Evolutionary conservation across 495 filamentous ascomycete species (phyloP).

Genomic region (Bathelium albidoporum): DNA sequence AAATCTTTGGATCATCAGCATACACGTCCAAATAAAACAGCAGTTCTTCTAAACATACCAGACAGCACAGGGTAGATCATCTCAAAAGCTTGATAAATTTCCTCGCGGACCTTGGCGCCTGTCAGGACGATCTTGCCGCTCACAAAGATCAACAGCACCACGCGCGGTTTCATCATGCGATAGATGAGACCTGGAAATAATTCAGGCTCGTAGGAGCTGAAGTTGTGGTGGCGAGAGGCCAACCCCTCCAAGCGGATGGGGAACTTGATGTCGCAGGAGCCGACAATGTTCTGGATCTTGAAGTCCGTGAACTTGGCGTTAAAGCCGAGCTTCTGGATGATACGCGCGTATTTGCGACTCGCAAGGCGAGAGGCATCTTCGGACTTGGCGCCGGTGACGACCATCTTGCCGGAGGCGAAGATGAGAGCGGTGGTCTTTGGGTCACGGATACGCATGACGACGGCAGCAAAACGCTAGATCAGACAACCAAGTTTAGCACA

Average conservation of each 20-base stretch:
- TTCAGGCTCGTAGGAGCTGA: slow-evolving; percentile 98
- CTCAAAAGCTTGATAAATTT: slow-evolving; percentile 98
- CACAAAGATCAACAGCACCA: slow-evolving; percentile 97
- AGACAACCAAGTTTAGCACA: slow-evolving; percentile 34
- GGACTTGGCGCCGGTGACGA: slow-evolving; percentile 96
- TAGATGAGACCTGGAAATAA: slow-evolving; percentile 99
- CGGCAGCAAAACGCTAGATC: slow-evolving; percentile 91
- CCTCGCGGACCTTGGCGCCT: slow-evolving; percentile 94
- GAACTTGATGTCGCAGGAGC: slow-evolving; percentile 98
- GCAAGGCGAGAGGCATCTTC: slow-evolving; percentile 97
- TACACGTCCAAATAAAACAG: neutral
- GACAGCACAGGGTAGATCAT: slow-evolving; percentile 97
- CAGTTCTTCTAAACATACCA: slow-evolving; percentile 43
- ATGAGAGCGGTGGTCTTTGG: slow-evolving; percentile 97
- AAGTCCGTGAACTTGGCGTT: slow-evolving; percentile 99
- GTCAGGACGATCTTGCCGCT: slow-evolving; percentile 98
- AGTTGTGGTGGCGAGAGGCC: slow-evolving; percentile 94
- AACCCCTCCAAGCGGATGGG: slow-evolving; percentile 94
- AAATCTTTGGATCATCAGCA: slow-evolving; percentile 23
- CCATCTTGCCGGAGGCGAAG: slow-evolving; percentile 99
- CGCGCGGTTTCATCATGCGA: slow-evolving; percentile 99
- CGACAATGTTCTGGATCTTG: slow-evolving; percentile 99
- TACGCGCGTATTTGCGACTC: slow-evolving; percentile 94
- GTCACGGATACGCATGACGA: slow-evolving; percentile 99
- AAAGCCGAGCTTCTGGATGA: slow-evolving; percentile 99